Conservation (phyloP, 2,329 filamentous ascomycete genomes). For the Ophiostoma ulmi region DNA sequence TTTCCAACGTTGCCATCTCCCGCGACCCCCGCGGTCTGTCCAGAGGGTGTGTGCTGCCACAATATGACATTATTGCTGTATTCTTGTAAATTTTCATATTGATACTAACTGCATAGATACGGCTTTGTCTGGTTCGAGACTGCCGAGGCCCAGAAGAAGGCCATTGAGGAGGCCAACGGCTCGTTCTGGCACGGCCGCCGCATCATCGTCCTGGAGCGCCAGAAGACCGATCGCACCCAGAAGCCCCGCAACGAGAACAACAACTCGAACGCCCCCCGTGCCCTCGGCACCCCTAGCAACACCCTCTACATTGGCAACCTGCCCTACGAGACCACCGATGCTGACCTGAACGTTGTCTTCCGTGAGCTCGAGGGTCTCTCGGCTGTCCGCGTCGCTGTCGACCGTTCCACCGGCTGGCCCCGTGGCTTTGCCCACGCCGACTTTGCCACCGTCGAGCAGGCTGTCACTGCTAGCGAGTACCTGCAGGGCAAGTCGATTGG, state of each 20-base stretch:
- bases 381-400: slow-evolving; percentile 77
- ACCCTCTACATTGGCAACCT: slow-evolving; percentile 76
- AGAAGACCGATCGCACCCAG: background rate
- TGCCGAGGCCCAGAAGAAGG: slow-evolving; percentile 29
- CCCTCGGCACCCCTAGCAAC: slow-evolving; percentile 32
- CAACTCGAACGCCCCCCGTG: background rate
- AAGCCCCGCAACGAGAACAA: background rate
- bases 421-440: slow-evolving; percentile 82
- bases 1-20: slow-evolving; percentile 30
- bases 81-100: no score
- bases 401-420: slow-evolving; percentile 72
- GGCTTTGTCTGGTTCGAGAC: slow-evolving; percentile 34
- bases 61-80: background rate
- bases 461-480: slow-evolving; percentile 53
- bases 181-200: slow-evolving; percentile 40
- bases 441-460: slow-evolving; percentile 63
- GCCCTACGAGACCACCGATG: slow-evolving; percentile 78
- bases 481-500: slow-evolving; percentile 57
- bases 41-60: slow-evolving; percentile 32
- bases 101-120: slow-evolving; percentile 29
- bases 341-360: slow-evolving; percentile 75
- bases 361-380: slow-evolving; percentile 61
- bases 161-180: slow-evolving; percentile 33
- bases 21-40: slow-evolving; percentile 36
- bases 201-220: slow-evolving; percentile 31